These are phyloP conservation scores for Grosmannia huntii DNA, from an alignment of 2,329 filamentous ascomycete genomes.

Conservation along the genomic window DNA sequence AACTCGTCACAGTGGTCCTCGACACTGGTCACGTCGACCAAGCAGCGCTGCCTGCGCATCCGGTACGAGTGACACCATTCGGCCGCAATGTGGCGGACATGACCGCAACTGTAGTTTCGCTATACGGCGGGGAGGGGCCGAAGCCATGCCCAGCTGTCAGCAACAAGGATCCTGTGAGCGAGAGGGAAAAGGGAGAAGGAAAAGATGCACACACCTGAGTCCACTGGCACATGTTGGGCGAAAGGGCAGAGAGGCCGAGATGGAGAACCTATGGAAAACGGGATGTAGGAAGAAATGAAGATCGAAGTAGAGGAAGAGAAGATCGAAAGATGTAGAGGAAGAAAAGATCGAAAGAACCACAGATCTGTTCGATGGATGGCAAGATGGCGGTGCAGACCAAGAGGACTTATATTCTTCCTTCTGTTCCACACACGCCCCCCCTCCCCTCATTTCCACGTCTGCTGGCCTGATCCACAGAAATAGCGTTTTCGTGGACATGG, in stretches of 20 bases:
- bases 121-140: background rate
- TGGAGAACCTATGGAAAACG: no score
- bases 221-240: conserved; percentile 4
- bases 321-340: no score
- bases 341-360: no score
- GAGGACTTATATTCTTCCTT: background rate
- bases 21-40: background rate
- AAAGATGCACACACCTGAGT: conserved; percentile 1
- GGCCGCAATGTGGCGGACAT: conserved; percentile 19
- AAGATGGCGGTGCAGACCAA: background rate
- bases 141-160: no score
- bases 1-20: background rate
- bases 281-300: no score
- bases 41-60: conserved; percentile 1
- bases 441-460: no score
- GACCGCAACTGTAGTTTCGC: conserved; percentile 19
- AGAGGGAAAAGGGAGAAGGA: no score
- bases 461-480: no score
- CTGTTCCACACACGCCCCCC: background rate
- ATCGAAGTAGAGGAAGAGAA: no score
- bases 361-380: background rate
- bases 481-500: no score
- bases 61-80: conserved; percentile 16
- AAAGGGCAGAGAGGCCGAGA: no score
- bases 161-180: background rate